A percentile compares a stretch with the other conserved stretches of the same genome.
These are phyloP conservation scores for Kurtzmaniella quercitrusa DNA, from an alignment of 1,139 yeast species.

Conservation along the genomic window DNA sequence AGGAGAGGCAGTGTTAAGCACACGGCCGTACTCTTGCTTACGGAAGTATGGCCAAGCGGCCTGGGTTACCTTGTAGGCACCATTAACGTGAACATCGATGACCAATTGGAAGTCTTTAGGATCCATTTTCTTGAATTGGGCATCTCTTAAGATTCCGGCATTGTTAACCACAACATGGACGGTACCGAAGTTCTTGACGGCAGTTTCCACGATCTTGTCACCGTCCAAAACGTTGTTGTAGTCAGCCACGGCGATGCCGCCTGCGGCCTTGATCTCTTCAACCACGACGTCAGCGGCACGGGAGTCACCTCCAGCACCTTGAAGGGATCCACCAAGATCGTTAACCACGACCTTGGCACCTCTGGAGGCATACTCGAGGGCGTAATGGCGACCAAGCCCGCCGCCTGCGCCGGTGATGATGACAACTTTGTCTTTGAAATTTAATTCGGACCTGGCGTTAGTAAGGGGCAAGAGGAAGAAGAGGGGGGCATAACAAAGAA, in stretches of 20 bases:
- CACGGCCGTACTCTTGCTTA: conserved; percentile 81
- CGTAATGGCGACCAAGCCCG: conserved; percentile 88
- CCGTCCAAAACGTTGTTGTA: conserved; percentile 90
- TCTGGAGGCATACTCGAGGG: conserved; percentile 78
- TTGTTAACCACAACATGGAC: conserved; percentile 89
- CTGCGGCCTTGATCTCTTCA: conserved; percentile 67
- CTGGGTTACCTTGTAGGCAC: conserved; percentile 78
- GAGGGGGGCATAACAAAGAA: too few relatives aligned
- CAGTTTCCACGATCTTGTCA: conserved; percentile 80
- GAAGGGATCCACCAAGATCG: conserved; percentile 82
- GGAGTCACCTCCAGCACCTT: conserved; percentile 62
- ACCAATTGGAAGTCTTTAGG: conserved; percentile 78
- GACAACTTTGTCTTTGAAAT: conserved; percentile 78
- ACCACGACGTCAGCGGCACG: conserved; percentile 89
- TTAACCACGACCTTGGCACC: conserved; percentile 94
- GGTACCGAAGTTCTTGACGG: conserved; percentile 81
- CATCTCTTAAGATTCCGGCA: conserved; percentile 87
- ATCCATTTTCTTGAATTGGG: conserved; percentile 76
- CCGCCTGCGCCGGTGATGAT: conserved; percentile 97
- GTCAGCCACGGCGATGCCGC: conserved; percentile 91
- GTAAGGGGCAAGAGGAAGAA: background rate
- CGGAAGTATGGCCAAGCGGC: conserved; percentile 94
- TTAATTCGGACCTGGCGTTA: conserved; percentile 25
- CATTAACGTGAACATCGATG: conserved; percentile 81
- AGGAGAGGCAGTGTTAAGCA: conserved; percentile 90